phyloP scores from a whole-genome alignment of 2,329 filamentous ascomycete genomes.

The Phyllosticta capitalensis region DNA sequence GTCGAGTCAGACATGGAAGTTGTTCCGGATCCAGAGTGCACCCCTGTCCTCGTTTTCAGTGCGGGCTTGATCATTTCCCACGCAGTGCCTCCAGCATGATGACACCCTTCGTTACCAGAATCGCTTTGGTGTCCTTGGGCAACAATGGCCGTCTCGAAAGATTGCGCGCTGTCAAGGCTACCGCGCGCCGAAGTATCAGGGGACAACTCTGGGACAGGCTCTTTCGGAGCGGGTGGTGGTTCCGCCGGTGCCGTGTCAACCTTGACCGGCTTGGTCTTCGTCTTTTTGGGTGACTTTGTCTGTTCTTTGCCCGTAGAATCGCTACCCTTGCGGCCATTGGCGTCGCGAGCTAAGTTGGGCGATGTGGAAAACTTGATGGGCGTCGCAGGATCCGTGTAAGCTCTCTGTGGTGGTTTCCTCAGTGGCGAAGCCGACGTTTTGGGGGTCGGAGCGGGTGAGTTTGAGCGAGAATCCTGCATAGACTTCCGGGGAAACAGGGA shows the following conservation, averaged over 20 bases:
- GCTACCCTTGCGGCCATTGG: neutral
- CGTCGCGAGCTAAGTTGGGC: neutral
- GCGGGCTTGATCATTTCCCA: neutral
- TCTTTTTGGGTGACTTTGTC: neutral
- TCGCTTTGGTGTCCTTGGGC: neutral
- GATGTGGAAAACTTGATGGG: neutral
- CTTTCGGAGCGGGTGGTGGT: neutral
- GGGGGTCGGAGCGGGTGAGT: neutral
- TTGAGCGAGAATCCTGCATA: neutral
- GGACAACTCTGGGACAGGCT: neutral
- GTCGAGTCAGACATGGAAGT: neutral
- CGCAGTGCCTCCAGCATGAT: neutral
- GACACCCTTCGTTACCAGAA: neutral
- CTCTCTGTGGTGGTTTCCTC: neutral
- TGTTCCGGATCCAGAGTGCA: neutral
- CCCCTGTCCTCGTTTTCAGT: neutral
- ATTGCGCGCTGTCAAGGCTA: neutral
- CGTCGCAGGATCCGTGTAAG: neutral
- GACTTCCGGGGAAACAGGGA: conserved; percentile 7
- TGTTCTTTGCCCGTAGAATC: neutral
- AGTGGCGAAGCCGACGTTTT: neutral
- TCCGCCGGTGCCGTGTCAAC: neutral
- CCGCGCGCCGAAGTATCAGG: neutral
- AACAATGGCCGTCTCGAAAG: neutral
- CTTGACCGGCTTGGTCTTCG: neutral